Evolutionary conservation across 2,329 filamentous ascomycete species (phyloP).

Genomic region (Hirsutella thompsonii): DNA sequence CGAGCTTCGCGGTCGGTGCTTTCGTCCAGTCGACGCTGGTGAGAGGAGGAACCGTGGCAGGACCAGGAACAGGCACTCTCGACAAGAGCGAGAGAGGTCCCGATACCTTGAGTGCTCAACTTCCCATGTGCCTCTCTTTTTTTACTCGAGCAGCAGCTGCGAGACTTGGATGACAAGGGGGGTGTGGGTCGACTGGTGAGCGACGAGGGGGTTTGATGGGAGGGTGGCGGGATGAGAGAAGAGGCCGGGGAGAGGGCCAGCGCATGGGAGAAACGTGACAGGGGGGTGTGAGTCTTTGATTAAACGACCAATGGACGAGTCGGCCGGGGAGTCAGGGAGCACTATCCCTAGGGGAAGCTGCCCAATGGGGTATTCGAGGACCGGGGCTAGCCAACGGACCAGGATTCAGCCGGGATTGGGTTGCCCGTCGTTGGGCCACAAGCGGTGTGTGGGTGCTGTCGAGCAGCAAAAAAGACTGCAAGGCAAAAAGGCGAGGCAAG

Average conservation of each 20-base stretch:
- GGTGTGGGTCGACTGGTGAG: background rate
- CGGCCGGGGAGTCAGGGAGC: conserved; percentile 21
- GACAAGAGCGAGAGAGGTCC: background rate
- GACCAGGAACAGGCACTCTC: background rate
- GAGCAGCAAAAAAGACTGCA: background rate
- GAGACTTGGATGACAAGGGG: conserved; percentile 2
- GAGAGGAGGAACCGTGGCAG: no score
- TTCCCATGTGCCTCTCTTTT: conserved; percentile 5
- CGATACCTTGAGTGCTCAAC: background rate
- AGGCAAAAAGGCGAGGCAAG: background rate
- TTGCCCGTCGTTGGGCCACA: conserved; percentile 17
- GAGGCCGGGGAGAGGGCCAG: conserved; percentile 21
- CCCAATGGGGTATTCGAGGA: conserved; percentile 35
- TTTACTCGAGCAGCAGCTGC: conserved; percentile 6
- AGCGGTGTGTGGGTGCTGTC: conserved; percentile 14
- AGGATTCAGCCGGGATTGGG: conserved; percentile 24
- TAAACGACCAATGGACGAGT: conserved; percentile 35
- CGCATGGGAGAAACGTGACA: conserved; percentile 40
- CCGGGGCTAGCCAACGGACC: conserved; percentile 32
- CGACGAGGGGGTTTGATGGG: background rate
- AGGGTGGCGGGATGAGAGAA: conserved; percentile 13
- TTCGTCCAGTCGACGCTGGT: no score
- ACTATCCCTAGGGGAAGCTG: conserved; percentile 23
- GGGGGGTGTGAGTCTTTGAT: conserved; percentile 33
- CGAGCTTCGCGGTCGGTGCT: no score